Evolutionary conservation across 2,329 filamentous ascomycete species (phyloP), one percentile per base, ranked within the genome.

Genomic region (Xylaria sp.): DNA sequence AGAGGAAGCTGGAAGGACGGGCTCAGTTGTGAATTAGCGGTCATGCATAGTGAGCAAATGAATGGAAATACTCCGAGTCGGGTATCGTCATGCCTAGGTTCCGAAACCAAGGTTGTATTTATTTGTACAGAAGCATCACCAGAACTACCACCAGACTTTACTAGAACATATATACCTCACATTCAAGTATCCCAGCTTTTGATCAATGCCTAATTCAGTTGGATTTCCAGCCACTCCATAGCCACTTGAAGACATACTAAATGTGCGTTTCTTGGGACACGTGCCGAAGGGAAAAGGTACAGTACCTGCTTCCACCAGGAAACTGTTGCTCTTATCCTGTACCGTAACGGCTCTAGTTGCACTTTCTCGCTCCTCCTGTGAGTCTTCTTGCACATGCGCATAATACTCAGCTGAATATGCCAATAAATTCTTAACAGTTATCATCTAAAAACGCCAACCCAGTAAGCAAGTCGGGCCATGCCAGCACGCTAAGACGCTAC

Each of bases 1-100:
- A 84, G 74, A 80, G 87, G 73, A 84, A 81, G 67, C 76, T 87
- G 72, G 84, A 86, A 69, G 83, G 83, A 34, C 80, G 85, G 76
- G 83, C 88, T 69, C 84, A 84, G 76, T 78, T 89, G 74, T 88
- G 73, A 13, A 65, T 52, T 20, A 5, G n/a, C 7, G 18, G 6
- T 46, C 15, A 52, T 52, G 39, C 12, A 66, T 44, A 31, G 56
- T 25, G 13, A 25, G 13, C 34, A 37, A 48, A 34, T 15, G 8
- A 48, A 34, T 10, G 8, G 10, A 37, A 31, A 52, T 9, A 20
- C 20, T n/a, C n/a, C 2, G 5, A 31, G 50, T 20, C n/a, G n/a
- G n/a, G n/a, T 23, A 20, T 48, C 9, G 8, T n/a, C 23, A 20
- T 48, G 41, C 18, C 41, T 46, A 46, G 41, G 4, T 46, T 46